Conservation (phyloP, 345 rosid species). For the Trapa bicornis region DNA sequence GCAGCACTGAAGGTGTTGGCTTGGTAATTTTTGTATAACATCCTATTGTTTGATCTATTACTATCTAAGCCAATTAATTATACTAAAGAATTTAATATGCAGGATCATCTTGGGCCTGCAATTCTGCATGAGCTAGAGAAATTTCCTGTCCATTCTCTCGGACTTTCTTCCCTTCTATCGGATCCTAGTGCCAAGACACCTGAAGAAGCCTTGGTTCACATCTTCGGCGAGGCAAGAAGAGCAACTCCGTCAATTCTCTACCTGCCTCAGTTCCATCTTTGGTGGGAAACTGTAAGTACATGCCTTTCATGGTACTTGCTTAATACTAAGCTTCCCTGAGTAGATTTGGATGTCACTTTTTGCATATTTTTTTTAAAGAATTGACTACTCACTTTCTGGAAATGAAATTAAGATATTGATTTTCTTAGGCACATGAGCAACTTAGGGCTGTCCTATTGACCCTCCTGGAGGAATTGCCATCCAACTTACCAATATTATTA, state of each 20-base stretch:
- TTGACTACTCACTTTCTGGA: not conserved
- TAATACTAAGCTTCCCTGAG: not conserved
- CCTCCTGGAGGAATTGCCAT: constrained; percentile 84
- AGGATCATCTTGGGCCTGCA: constrained; percentile 99
- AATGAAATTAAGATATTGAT: constrained; percentile 12
- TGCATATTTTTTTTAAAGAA: not conserved
- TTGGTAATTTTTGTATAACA: constrained; percentile 58
- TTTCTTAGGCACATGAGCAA: constrained; percentile 85
- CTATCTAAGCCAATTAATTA: constrained; percentile 36
- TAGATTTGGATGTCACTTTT: not conserved
- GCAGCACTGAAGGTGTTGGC: constrained; percentile 84
- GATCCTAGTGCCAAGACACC: constrained; percentile 99
- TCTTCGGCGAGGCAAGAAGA: constrained; percentile 97
- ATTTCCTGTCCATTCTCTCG: constrained; percentile 91
- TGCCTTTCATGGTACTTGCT: constrained; percentile 4
- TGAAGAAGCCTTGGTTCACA: constrained; percentile 96
- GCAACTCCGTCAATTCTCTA: constrained; percentile 89
- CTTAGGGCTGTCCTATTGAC: constrained; percentile 85
- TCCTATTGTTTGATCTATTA: constrained; percentile 10
- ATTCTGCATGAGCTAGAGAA: constrained; percentile 92
- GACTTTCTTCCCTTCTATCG: constrained; percentile 94
- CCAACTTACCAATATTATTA: constrained; percentile 69
- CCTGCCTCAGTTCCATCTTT: constrained; percentile 78
- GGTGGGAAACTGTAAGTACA: constrained; percentile 98
- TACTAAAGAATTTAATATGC: constrained; percentile 70